Percentiles rank a stretch among this genome's conserved stretches.
phyloP scores from a whole-genome alignment of 1,139 yeast genomes.

The Chernovozyma aurita region DNA sequence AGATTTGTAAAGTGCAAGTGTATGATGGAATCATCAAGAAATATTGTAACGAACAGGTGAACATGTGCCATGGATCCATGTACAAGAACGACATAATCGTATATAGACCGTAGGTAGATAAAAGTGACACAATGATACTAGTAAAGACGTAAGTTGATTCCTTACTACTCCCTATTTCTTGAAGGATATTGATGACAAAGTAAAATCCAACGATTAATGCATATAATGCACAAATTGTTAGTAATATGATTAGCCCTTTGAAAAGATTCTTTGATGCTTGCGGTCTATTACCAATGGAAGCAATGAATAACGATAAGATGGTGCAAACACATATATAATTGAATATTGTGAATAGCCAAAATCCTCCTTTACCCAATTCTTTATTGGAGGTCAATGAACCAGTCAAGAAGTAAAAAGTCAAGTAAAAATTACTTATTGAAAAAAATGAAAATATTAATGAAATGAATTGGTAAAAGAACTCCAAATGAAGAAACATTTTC shows the following conservation, averaged over 20 bases:
- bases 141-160: slow-evolving; percentile 52
- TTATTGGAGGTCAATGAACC: slow-evolving; percentile 65
- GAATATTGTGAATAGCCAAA: slow-evolving; percentile 76
- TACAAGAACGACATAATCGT: slow-evolving; percentile 73
- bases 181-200: slow-evolving; percentile 61
- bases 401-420: slow-evolving; percentile 88
- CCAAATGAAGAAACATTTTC: slow-evolving; percentile 75
- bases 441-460: slow-evolving; percentile 81
- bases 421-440: slow-evolving; percentile 82
- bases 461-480: slow-evolving; percentile 76
- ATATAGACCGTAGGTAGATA: slow-evolving; percentile 91
- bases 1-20: slow-evolving; percentile 85
- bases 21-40: slow-evolving; percentile 87
- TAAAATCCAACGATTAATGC: slow-evolving; percentile 79
- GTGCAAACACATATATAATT: slow-evolving; percentile 79
- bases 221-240: slow-evolving; percentile 77
- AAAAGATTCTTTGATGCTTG: slow-evolving; percentile 77
- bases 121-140: slow-evolving; percentile 78
- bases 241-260: slow-evolving; percentile 61
- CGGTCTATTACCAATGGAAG: slow-evolving; percentile 94
- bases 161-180: slow-evolving; percentile 28
- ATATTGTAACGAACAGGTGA: slow-evolving; percentile 81
- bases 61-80: slow-evolving; percentile 91
- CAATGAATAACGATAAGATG: slow-evolving; percentile 78
- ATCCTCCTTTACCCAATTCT: slow-evolving; percentile 65